Evolutionary conservation across 441 rosid species (phyloP).

Genomic region (Hura crepitans): DNA sequence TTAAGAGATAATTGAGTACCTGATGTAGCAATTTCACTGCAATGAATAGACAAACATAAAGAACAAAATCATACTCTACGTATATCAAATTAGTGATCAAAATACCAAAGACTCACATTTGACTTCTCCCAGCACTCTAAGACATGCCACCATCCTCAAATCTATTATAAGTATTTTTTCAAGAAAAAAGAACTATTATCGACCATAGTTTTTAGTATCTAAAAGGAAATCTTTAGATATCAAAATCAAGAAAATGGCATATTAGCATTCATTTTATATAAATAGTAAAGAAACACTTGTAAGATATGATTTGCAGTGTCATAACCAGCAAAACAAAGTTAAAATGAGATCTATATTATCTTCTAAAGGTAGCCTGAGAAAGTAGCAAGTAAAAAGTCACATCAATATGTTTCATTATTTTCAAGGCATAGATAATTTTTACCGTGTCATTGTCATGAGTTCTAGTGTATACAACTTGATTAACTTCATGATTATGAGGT

Average conservation of each 20-base stretch:
- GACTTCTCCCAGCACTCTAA: conserved; percentile 58
- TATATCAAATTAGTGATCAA: background rate
- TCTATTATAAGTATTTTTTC: conserved; percentile 37
- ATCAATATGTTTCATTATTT: background rate
- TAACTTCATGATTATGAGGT: conserved; percentile 85
- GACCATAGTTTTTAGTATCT: conserved; percentile 9
- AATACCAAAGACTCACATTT: conserved; percentile 45
- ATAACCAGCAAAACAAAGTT: background rate
- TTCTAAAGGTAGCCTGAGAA: background rate
- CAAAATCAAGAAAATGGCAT: background rate
- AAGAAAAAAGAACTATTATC: conserved; percentile 15
- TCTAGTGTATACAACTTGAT: conserved; percentile 93
- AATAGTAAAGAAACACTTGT: background rate
- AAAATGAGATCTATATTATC: background rate
- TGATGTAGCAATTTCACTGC: conserved; percentile 21
- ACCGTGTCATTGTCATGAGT: conserved; percentile 98
- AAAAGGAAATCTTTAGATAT: background rate
- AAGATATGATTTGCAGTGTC: background rate
- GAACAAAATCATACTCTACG: background rate
- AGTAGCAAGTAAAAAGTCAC: background rate
- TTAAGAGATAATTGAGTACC: conserved; percentile 65
- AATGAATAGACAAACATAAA: conserved; percentile 9
- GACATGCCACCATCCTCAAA: conserved; percentile 79
- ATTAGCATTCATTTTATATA: background rate
- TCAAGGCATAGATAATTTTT: conserved; percentile 22